Conservation (phyloP, 805 yeast species). For the Tetrapisispora arboricola region DNA sequence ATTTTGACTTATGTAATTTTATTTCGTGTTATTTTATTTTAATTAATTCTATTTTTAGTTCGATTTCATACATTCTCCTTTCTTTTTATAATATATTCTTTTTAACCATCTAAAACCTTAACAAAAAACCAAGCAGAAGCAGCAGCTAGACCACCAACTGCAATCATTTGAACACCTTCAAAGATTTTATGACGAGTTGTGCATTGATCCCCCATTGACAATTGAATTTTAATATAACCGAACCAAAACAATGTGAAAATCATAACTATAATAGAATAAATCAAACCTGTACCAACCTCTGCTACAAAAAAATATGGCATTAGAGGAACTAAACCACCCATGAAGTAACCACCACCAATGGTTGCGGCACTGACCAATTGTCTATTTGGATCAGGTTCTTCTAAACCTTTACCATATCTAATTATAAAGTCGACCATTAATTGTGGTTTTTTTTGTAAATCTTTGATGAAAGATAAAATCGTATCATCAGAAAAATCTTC, state of each 20-base stretch:
- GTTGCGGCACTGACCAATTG: conserved; percentile 80
- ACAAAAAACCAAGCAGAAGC: conserved; percentile 93
- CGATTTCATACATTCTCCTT: no score
- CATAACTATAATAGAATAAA: conserved; percentile 74
- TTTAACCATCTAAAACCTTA: conserved; percentile 44
- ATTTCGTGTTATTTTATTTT: no score
- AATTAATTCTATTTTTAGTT: no score
- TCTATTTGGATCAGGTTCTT: conserved; percentile 91
- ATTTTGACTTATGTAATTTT: no score
- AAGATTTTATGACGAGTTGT: conserved; percentile 46
- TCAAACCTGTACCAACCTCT: conserved; percentile 66
- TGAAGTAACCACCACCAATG: conserved; percentile 80
- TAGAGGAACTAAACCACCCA: conserved; percentile 87
- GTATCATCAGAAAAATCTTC: conserved; percentile 52
- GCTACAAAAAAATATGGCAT: conserved; percentile 78
- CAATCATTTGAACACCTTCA: conserved; percentile 84
- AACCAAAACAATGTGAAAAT: conserved; percentile 71
- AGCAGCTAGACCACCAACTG: conserved; percentile 95
- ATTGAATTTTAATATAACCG: conserved; percentile 77
- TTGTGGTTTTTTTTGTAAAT: conserved; percentile 68
- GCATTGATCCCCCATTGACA: conserved; percentile 74
- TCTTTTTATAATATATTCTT: neutral
- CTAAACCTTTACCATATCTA: conserved; percentile 78
- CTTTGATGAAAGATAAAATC: conserved; percentile 58
- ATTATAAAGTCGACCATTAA: conserved; percentile 77